Conservation (phyloP, 768 basidiomycete species). For the Mycena amicta region DNA sequence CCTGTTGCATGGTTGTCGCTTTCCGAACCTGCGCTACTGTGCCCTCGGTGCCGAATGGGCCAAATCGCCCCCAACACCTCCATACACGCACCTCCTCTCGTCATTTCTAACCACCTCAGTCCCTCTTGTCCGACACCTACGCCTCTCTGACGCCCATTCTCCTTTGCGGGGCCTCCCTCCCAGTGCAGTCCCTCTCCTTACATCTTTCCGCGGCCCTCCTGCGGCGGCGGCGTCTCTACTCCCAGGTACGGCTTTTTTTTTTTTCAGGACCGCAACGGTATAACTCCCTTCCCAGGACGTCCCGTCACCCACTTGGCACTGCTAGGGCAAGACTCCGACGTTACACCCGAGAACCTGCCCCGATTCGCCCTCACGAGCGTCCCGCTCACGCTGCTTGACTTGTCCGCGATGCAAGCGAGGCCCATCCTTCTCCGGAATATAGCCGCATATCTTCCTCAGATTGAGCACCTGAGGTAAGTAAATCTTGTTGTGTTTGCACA, state of each 20-base stretch:
- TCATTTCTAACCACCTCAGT: conserved; percentile 45
- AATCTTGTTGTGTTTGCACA: too few species aligned
- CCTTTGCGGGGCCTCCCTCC: conserved; percentile 40
- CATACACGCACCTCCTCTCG: conserved; percentile 42
- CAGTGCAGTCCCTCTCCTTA: conserved; percentile 49
- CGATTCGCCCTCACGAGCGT: conserved; percentile 49
- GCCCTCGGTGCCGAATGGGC: conserved; percentile 50
- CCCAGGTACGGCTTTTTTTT: conserved; percentile 37
- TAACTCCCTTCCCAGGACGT: conserved; percentile 39
- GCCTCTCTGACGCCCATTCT: conserved; percentile 47
- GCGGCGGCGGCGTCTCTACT: conserved; percentile 60
- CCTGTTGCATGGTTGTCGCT: conserved; percentile 38
- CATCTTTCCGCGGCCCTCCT: conserved; percentile 62
- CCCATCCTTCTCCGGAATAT: conserved; percentile 58
- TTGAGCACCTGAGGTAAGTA: conserved; percentile 57
- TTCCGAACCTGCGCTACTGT: conserved; percentile 43
- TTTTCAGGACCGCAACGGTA: background rate
- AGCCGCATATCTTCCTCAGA: conserved; percentile 49
- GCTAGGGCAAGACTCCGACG: conserved; percentile 56
- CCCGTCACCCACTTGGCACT: conserved; percentile 60
- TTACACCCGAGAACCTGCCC: conserved; percentile 54
- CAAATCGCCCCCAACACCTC: conserved; percentile 37
- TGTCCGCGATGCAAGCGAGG: conserved; percentile 61
- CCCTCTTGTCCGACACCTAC: conserved; percentile 46
- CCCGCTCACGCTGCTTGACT: conserved; percentile 57